phyloP scores from a whole-genome alignment of 805 yeast genomes.

The Sungouiozyma ichnusensis region DNA sequence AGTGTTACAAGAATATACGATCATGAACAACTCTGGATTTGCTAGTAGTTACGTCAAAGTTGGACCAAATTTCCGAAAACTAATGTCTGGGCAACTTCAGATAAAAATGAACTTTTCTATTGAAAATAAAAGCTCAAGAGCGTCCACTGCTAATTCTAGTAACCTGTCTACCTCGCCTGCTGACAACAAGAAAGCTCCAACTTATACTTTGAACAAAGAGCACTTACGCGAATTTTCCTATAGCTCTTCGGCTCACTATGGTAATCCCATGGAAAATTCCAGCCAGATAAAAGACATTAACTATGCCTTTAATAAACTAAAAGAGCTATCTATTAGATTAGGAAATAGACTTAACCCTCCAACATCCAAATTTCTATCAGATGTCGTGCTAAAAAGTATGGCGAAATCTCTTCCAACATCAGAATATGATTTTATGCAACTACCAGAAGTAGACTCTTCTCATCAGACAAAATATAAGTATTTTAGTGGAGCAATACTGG shows the following conservation, averaged over 20 bases:
- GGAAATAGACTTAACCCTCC: constrained; percentile 20
- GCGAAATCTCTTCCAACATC: constrained; percentile 20
- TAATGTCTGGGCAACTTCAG: constrained; percentile 36
- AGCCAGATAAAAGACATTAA: constrained; percentile 16
- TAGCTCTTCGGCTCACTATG: not conserved
- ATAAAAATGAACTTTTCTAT: constrained; percentile 43
- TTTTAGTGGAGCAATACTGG: constrained; percentile 16
- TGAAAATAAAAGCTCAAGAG: constrained; percentile 12
- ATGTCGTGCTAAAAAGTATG: constrained; percentile 15
- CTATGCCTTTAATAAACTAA: constrained; percentile 17
- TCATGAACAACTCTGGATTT: constrained; percentile 69
- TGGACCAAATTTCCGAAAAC: constrained; percentile 44
- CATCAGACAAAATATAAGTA: constrained; percentile 17
- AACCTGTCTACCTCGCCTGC: not conserved
- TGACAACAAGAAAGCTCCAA: not conserved
- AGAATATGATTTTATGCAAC: constrained; percentile 15
- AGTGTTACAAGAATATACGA: constrained; percentile 58
- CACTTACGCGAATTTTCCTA: not conserved
- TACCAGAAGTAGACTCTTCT: constrained; percentile 12
- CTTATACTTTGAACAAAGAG: not conserved
- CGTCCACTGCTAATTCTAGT: constrained; percentile 8
- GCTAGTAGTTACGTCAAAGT: constrained; percentile 62
- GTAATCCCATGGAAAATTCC: not conserved
- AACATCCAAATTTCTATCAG: constrained; percentile 17
- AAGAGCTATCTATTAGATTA: constrained; percentile 13